phyloP scores from a whole-genome alignment of 2,329 filamentous ascomycete genomes.

The Trichoderma sp. region DNA sequence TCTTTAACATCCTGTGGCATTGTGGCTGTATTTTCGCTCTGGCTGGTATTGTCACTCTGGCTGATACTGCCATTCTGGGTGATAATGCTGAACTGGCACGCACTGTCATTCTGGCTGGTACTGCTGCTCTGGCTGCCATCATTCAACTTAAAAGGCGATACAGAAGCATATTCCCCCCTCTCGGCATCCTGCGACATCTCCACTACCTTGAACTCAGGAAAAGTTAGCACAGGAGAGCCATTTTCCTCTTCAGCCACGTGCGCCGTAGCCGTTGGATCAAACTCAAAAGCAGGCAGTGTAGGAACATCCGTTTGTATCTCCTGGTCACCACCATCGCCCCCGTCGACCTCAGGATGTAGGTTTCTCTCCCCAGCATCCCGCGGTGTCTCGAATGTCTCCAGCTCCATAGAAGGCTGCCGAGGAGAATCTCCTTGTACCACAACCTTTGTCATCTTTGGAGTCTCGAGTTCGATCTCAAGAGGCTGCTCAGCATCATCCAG shows the following conservation, averaged over 20 bases:
- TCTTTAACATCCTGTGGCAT: too few species aligned
- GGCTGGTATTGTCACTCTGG: too few species aligned
- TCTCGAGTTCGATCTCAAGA: background rate
- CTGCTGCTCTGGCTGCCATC: too few species aligned
- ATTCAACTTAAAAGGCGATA: too few species aligned
- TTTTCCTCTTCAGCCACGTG: too few species aligned
- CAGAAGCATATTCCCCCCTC: too few species aligned
- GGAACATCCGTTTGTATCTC: background rate
- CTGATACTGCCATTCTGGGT: background rate
- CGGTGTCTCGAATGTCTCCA: background rate
- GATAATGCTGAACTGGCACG: too few species aligned
- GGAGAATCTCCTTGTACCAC: background rate
- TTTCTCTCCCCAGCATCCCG: background rate
- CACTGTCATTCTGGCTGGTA: background rate
- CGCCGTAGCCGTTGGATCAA: too few species aligned
- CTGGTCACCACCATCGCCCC: background rate
- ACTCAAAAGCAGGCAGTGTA: background rate
- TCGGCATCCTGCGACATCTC: too few species aligned
- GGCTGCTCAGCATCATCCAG: background rate
- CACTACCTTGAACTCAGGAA: too few species aligned
- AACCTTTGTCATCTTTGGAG: background rate
- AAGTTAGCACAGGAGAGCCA: too few species aligned
- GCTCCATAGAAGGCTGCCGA: background rate
- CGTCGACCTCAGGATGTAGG: background rate
- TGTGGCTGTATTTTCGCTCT: too few species aligned